Base-by-base conservation (phyloP, 192 early-diverging fungal species). In the Podila clonocystis region DNA sequence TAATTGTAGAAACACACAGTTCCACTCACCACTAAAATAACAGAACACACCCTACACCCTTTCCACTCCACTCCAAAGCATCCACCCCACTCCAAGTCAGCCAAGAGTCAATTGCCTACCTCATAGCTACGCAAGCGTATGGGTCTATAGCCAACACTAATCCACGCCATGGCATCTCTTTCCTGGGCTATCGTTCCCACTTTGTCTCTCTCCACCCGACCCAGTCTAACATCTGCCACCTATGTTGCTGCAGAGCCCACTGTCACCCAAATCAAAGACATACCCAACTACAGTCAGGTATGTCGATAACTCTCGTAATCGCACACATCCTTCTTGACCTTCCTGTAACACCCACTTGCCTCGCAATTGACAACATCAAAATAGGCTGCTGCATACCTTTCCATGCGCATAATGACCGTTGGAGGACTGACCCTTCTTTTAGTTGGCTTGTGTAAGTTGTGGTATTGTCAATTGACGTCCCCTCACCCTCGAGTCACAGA, bases 361-460 rank as follows among this genome's bases (percentile, higher is more conserved):
- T 34, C 31, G 11, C 13, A 12, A 19, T 63, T 3, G 41, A 45
- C 13, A 45, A 45, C 13, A 1, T 61, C 12, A 19, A 33, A 30
- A 61, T 61, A 72, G 70, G 20, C 61, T 28, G 57, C 72, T 0
- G 65, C 72, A 22, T 74, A 52, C 24, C n/a, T 74, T 36, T 67
- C 72, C 24, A 67, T 58, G 64, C 34, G 65, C 29, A 48, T 62
- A 19, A 30, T 74, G 20, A 74, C 72, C 30, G 33, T 74, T 12
- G 72, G 72, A 22, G 72, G 72, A n/a, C 9, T 74, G 33, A 62
- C 65, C 9, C 58, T 74, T 20, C 65, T 74, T 9, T 50, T 74
- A 4, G 48, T 74, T 13, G 72, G 58, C 28, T 41, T 74, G 30
- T 73, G 72, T 74, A 67, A 38, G 72, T 41, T 15, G 11, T 5